Evolutionary conservation across 768 basidiomycete species (phyloP).

Genomic region (Amanita phalloides): DNA sequence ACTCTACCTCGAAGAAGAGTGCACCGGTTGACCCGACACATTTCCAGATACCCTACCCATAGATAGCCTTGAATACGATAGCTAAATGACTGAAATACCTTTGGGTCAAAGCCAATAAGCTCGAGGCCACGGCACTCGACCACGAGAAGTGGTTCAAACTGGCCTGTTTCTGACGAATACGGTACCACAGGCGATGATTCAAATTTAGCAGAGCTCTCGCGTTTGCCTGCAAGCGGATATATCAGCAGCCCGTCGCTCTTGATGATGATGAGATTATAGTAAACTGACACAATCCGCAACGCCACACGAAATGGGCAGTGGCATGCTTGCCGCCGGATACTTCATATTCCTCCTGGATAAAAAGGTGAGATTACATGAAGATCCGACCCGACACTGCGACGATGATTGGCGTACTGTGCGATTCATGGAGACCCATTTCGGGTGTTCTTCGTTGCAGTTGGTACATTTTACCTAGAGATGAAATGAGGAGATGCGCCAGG

Average conservation of each 20-base stretch:
- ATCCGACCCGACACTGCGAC: background rate
- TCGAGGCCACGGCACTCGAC: constrained; percentile 87
- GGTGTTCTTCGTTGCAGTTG: constrained; percentile 68
- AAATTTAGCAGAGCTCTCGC: constrained; percentile 76
- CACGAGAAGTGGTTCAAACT: constrained; percentile 53
- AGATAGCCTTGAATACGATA: background rate
- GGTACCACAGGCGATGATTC: constrained; percentile 40
- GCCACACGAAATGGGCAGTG: constrained; percentile 77
- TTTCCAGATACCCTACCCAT: constrained; percentile 61
- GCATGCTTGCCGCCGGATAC: constrained; percentile 57
- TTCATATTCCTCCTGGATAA: constrained; percentile 48
- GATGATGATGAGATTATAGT: background rate
- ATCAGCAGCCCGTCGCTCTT: background rate
- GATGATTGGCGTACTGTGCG: constrained; percentile 34
- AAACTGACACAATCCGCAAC: constrained; percentile 49
- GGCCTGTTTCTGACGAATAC: constrained; percentile 51
- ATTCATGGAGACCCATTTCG: constrained; percentile 64
- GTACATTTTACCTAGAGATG: constrained; percentile 59
- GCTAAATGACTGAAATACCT: constrained; percentile 9
- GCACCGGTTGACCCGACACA: constrained; percentile 54
- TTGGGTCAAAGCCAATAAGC: constrained; percentile 66
- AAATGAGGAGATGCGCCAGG: background rate
- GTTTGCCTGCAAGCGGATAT: constrained; percentile 39
- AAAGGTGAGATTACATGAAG: background rate
- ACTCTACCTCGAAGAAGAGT: constrained; percentile 54